These are phyloP conservation scores for Mucor racemosus DNA, from an alignment of 371 early-diverging fungal species.

Conservation along the genomic window DNA sequence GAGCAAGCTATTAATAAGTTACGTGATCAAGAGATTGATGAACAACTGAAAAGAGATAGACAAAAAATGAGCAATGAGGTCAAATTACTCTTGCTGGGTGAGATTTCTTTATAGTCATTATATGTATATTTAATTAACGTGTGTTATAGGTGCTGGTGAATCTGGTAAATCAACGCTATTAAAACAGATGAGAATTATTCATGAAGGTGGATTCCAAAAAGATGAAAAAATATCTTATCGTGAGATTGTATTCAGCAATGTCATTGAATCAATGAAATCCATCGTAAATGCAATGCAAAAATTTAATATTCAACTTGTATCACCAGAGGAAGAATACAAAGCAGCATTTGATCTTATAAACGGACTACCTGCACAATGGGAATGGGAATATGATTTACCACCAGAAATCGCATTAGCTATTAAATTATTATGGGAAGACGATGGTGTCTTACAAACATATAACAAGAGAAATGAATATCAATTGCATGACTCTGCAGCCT, in stretches of 20 bases:
- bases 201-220: constrained; percentile 91
- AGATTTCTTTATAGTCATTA: neutral
- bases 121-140: constrained; percentile 52
- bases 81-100: constrained; percentile 94
- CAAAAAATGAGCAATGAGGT: constrained; percentile 82
- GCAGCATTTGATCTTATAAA: constrained; percentile 64
- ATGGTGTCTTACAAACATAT: constrained; percentile 75
- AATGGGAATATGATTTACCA: constrained; percentile 57
- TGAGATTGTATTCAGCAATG: constrained; percentile 90
- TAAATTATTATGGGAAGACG: constrained; percentile 76
- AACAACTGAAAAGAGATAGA: constrained; percentile 82
- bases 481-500: constrained; percentile 83
- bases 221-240: constrained; percentile 74
- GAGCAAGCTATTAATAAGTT: constrained; percentile 84
- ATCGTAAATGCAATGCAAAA: constrained; percentile 87
- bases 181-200: constrained; percentile 97
- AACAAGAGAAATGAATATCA: constrained; percentile 80
- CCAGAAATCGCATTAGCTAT: constrained; percentile 76
- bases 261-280: constrained; percentile 89
- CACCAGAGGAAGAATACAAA: constrained; percentile 53
- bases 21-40: constrained; percentile 89
- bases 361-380: constrained; percentile 77
- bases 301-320: constrained; percentile 43
- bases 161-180: constrained; percentile 97
- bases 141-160: constrained; percentile 95